Percentiles rank a stretch among this genome's conserved stretches.
Evolutionary conservation across 2,329 filamentous ascomycete species (phyloP).

Genomic region (Fusarium sp.): DNA sequence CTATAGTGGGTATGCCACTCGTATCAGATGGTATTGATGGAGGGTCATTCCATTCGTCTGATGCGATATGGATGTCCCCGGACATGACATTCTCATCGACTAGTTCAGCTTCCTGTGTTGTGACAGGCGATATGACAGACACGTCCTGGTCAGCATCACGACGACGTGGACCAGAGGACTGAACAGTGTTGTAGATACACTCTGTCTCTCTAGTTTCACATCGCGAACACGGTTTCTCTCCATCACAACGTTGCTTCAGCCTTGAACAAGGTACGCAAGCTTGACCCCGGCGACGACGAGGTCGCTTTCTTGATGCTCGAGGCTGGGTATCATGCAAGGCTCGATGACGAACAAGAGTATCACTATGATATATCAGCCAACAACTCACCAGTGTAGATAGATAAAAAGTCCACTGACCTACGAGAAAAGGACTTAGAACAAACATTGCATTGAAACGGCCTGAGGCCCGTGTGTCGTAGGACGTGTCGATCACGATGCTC

Average conservation of each 20-base stretch:
- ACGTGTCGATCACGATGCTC: slow-evolving; percentile 12
- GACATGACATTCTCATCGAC: rapidly evolving
- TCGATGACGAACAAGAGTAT: background rate
- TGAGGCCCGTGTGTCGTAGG: background rate
- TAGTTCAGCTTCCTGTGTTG: background rate
- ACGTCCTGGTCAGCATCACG: background rate
- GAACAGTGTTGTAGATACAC: background rate
- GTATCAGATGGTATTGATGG: background rate
- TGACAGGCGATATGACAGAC: background rate
- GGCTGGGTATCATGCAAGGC: background rate
- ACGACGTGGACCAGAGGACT: rapidly evolving
- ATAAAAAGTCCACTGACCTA: background rate
- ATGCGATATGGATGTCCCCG: rapidly evolving
- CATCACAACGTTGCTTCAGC: background rate
- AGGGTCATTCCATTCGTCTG: background rate
- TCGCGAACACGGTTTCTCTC: rapidly evolving
- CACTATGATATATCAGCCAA: rapidly evolving
- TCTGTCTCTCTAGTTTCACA: rapidly evolving
- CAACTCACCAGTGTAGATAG: background rate
- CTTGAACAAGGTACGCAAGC: background rate
- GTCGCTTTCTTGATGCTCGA: rapidly evolving
- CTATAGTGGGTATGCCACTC: rapidly evolving
- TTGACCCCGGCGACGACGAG: background rate
- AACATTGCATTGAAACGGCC: background rate
- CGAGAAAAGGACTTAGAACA: background rate